Base-by-base conservation (phyloP, 441 rosid species). In the Euphorbia celastroides region DNA sequence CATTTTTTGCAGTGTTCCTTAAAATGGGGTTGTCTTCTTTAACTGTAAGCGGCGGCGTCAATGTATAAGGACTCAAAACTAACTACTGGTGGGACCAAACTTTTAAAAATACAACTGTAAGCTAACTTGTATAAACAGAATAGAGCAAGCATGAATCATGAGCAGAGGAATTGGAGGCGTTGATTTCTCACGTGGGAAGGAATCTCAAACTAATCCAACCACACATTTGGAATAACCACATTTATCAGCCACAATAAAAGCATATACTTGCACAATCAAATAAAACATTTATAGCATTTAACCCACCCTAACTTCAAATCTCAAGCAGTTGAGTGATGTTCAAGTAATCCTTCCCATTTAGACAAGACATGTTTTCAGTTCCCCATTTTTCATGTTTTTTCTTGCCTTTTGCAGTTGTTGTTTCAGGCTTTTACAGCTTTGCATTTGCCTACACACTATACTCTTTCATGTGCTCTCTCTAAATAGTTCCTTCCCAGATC, bases 381-480 rank as follows among this genome's bases (percentile, higher is more conserved):
- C 30, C 28, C 20, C 10, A 17, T 17, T 30, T 31, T 32, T 13
- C 25, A 17, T 31, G 31, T 17, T 32, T 25, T 50, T 26, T 10
- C 7, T 2, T 22, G 3, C 17, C 44, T 38, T 38, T 38, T 10
- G 30, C 56, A 34, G 31, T 19, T 22, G 19, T 30, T 51, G 4
- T 22, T 13, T 28, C 19, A 27, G 5, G 26, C 20, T 31, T 60
- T 38, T 60, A 22, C 3, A 26, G 30, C 28, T 55, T 68, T 60
- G 62, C 56, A 57, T 65, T 64, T 66, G 76, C 76, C 30, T 58
- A 20, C 56, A 56, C 62, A 74, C 20, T 58, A 17, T 48, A 50
- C 63, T 19, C 75, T 56, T 64, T 32, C 54, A 41, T 28, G 42
- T 38, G 12, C 7, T 38, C 7, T 3, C 11, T 9, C 44, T 38